Conservation (phyloP, 2,329 filamentous ascomycete species). For the Colletotrichum tamarilloi region DNA sequence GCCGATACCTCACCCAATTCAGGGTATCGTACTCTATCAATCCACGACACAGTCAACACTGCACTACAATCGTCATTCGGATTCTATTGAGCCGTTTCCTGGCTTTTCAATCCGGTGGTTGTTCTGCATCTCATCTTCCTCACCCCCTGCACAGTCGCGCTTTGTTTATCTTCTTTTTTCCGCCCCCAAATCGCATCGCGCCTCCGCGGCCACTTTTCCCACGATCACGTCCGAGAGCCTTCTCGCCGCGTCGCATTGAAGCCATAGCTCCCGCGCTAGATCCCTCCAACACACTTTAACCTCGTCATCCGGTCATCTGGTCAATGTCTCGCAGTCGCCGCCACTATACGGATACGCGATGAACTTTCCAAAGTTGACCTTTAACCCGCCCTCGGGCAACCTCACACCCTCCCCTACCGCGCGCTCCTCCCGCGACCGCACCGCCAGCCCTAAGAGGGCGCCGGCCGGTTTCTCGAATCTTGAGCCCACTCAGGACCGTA, state of each 20-base stretch:
- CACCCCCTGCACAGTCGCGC: neutral
- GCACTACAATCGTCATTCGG: too few relatives aligned
- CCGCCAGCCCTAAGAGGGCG: conserved; percentile 12
- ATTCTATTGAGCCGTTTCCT: neutral
- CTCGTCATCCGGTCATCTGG: neutral
- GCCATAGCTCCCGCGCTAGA: conserved; percentile 17
- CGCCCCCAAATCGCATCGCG: neutral
- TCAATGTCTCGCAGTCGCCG: neutral
- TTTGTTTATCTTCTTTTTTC: conserved; percentile 7
- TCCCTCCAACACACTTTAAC: neutral
- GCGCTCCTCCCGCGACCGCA: neutral
- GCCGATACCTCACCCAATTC: neutral
- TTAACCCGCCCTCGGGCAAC: conserved; percentile 14
- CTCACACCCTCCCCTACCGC: neutral
- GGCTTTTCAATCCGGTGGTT: neutral
- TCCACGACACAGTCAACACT: neutral
- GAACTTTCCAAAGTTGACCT: neutral
- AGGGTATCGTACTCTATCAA: neutral
- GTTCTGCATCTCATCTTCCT: neutral
- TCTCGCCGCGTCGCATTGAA: conserved; percentile 13
- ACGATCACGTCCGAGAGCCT: neutral
- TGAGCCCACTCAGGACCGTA: neutral
- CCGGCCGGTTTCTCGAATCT: conserved; percentile 3
- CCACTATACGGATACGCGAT: neutral
- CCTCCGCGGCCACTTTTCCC: neutral